Base-by-base conservation (phyloP, 192 early-diverging fungal genomes). In the Linnemannia schmuckeri region DNA sequence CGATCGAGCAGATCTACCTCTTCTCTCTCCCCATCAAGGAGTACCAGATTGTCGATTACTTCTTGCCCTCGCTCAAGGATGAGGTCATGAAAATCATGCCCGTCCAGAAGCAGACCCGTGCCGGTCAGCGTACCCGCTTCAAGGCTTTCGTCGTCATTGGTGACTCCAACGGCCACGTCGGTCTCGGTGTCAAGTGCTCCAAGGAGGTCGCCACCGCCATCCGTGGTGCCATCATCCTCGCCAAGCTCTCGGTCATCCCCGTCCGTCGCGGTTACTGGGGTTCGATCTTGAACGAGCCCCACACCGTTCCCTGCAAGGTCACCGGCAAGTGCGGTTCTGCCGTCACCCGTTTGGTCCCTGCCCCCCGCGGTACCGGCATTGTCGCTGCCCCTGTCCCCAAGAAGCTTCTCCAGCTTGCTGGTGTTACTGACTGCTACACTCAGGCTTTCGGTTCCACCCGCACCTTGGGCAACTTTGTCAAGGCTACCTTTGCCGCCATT, bases 81-180 rank as follows among this genome's bases (percentile, higher is more conserved):
- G 96, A 99, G 93, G 98, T 99, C 80, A 99, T 99, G 98, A 99
- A 99, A 95, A 97, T 99, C 90, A 98, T 97, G 93, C 98, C 98
- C 77, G 98, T 99, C 85, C 98, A 99, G 95, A 99, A 99, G 96
- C 98, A 99, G 93, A 99, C 98, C 90, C 95, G 96, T 91, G 98
- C 98, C 85, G 98, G 98, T 95, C 98, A 99, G 94, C 96, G 98
- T 88, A 99, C 98, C 87, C 96, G 98, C 89, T 99, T 99, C 94
- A 99, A 99, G 97, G 98, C 98, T 87, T 99, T 98, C 89, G 98
- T 99, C 82, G 96, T 98, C 92, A 97, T 99, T 88, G 98, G 98
- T 92, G 98, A 99, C 94, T 91, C 88, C 76, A 92, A 98, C 90
- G 98, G 98, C 78, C 98, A 99, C 93, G 97, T 98, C 88, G 98